Conservation (phyloP, 2,329 filamentous ascomycete genomes). For the Talaromyces marneffei region DNA sequence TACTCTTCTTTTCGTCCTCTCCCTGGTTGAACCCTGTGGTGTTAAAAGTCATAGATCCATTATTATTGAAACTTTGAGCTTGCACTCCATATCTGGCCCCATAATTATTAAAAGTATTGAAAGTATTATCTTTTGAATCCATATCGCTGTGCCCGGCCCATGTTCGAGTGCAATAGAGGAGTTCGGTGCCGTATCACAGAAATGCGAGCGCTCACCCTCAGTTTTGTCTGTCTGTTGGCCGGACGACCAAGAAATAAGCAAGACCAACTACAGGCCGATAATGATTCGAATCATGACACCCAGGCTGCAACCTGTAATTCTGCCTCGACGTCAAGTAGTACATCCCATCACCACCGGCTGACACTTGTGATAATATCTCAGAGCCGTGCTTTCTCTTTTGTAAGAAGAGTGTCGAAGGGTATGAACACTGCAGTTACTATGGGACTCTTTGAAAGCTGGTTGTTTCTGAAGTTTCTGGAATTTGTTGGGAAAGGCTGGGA, state of each 20-base stretch:
- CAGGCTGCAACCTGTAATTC: no score
- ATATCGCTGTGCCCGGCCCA: background rate
- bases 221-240: no score
- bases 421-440: background rate
- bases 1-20: background rate
- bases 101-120: background rate
- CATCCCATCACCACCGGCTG: background rate
- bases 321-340: conserved; percentile 9
- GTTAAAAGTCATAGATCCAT: background rate
- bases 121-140: background rate
- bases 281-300: no score
- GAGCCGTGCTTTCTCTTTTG: background rate
- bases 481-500: background rate
- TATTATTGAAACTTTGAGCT: background rate
- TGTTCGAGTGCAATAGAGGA: background rate
- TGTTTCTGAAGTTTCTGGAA: background rate
- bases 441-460: no score
- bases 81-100: background rate
- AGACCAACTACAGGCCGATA: no score
- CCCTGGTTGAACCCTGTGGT: background rate
- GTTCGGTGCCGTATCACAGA: background rate
- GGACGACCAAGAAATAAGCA: no score
- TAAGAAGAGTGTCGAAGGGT: background rate
- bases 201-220: background rate
- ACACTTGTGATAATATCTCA: background rate